Evolutionary conservation across 2,329 filamentous ascomycete species (phyloP), one percentile per base, ranked within the genome.

Genomic region (Emergomyces orientalis): DNA sequence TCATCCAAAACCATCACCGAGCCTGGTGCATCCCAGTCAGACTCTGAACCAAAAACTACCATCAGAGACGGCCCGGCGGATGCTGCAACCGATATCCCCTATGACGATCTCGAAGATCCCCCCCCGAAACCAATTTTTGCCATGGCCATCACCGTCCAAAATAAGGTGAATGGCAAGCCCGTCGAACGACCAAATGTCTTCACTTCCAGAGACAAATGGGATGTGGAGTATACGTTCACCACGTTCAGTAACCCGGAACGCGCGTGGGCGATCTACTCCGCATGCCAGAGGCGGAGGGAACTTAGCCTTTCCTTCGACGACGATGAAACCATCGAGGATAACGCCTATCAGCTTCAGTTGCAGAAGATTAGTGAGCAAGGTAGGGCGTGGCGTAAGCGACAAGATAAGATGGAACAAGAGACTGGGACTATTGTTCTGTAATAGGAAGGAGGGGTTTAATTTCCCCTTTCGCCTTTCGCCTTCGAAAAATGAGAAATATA

Each of bases 221-320:
- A 77, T 0, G 78, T 97, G n/a, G 85, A 94, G 68, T 97, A 96
- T 74, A 81, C 86, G 43, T 76, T 97, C 57, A 81, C 82, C 55
- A 88, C 92, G 66, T 78, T 91, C 1, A 60, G 74, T 0, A 66
- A 74, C 2, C 51, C 66, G 1, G 65, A 72, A 0, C 76, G 78
- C 11, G 84, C 82, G 1, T 74, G 73, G 64, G 74, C 62, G 0
- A 73, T 88, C 30, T 91, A 91, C 72, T 51, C 70, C 1, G 76
- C 80, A 59, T 78, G 85, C 63, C 84, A 85, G 71, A 73, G 69
- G 3, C 81, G 88, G 19, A 83, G 90, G 14, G 76, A 74, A 55
- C 77, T 77, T 37, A 74, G 77, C 0, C 71, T 85, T 43, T 66
- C 69, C 22, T 64, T 62, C 34, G 67, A 63, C 34, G 72, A 71